Evolutionary conservation across 1,284 basidiomycete genomes (phyloP), one percentile per base, ranked within the genome.

Genomic region (Fistulina hepatica): DNA sequence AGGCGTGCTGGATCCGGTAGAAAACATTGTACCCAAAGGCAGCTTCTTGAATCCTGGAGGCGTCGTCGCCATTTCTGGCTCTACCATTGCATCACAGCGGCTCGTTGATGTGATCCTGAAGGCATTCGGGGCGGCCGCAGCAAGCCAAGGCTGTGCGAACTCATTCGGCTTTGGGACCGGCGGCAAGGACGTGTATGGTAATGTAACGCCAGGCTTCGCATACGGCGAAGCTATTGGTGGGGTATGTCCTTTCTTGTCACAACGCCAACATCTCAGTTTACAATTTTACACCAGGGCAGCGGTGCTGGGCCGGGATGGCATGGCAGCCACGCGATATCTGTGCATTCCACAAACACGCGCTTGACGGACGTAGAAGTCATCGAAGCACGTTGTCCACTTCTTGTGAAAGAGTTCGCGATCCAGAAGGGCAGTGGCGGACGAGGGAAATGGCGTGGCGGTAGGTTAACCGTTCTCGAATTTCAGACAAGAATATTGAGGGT

Each of bases 81-180:
- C 92, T 5, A 97, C 95, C 52, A 90, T 94, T 41, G 94, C 91
- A 2, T 85, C 81, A 13, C 93, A 97, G 56, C 71, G 94, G 9
- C 90, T 97, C 35, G 92, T 94, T 0, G 94, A 97, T 51, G 90
- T 97, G 1, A 89, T 97, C 9, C 65, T 97, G 39, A 86, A 83
- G 52, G 93, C 94, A 0, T 97, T 98, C 66, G 72, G 85, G 44
- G 91, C 90, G 0, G 86, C 81, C 37, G 90, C 93, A 7, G 94
- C 92, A 0, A 89, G 83, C 51, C 94, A 97, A 57, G 94, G 94
- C 5, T 90, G 88, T 51, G 91, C 89, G 33, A 91, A 91, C 82
- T 85, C 50, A 45, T 62, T 97, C 32, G 97, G 92, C 0, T 97
- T 97, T 52, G 90, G 90, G 9, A 67, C 76, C 0, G 90, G 88